phyloP scores from a whole-genome alignment of 768 basidiomycete genomes.

The Boletus rex-veris region DNA sequence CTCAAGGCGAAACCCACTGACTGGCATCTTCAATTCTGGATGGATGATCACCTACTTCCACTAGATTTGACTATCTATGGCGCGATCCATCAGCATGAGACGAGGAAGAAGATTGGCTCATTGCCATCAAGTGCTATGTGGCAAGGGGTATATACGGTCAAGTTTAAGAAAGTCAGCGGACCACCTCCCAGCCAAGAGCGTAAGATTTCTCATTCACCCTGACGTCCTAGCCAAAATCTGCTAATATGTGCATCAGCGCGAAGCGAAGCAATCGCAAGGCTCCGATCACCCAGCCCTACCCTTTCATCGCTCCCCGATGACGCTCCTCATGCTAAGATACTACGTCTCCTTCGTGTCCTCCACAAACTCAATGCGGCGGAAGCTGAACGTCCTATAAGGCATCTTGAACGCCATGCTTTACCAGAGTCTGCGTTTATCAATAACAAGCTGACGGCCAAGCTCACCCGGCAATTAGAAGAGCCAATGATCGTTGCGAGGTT shows the following conservation, averaged over 20 bases:
- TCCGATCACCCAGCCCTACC: conserved; percentile 59
- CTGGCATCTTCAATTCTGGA: conserved; percentile 95
- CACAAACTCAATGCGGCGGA: conserved; percentile 79
- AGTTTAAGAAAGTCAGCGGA: conserved; percentile 89
- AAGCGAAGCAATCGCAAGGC: conserved; percentile 44
- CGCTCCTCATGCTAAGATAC: conserved; percentile 83
- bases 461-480: conserved; percentile 96
- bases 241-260: conserved; percentile 26
- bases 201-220: conserved; percentile 31
- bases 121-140: conserved; percentile 73
- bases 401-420: conserved; percentile 55
- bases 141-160: conserved; percentile 88
- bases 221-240: not conserved
- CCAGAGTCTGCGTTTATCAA: conserved; percentile 89
- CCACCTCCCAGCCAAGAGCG: conserved; percentile 65
- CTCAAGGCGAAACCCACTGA: conserved; percentile 90
- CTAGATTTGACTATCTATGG: conserved; percentile 94
- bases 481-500: conserved; percentile 99
- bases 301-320: conserved; percentile 82
- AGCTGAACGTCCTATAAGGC: conserved; percentile 49
- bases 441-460: conserved; percentile 95
- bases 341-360: conserved; percentile 84
- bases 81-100: conserved; percentile 89
- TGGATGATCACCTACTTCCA: conserved; percentile 83
- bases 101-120: conserved; percentile 65